Conservation (phyloP, 2,329 filamentous ascomycete species). For the Lachnellula cervina region DNA sequence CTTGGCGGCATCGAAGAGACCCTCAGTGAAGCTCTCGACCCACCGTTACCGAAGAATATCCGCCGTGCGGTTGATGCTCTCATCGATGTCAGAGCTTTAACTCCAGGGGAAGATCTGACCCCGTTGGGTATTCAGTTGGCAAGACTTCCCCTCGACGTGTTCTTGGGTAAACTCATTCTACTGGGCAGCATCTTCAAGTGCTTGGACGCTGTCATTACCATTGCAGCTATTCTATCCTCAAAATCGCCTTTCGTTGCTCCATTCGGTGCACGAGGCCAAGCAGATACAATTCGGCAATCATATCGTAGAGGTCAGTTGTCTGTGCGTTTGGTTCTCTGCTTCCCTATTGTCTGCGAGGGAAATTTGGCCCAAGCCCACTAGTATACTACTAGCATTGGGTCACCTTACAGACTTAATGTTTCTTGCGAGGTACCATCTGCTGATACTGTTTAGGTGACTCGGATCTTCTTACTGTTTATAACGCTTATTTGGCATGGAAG, state of each 20-base stretch:
- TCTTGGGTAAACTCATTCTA: constrained; percentile 88
- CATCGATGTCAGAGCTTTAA: constrained; percentile 87
- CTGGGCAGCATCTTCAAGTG: constrained; percentile 84
- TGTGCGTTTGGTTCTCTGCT: background rate
- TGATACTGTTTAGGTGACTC: constrained; percentile 77
- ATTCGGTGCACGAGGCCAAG: constrained; percentile 76
- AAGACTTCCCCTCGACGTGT: constrained; percentile 85
- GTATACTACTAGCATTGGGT: too few species aligned
- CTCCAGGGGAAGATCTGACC: constrained; percentile 75
- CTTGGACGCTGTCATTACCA: constrained; percentile 84
- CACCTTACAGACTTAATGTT: background rate
- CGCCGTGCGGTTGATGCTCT: constrained; percentile 87
- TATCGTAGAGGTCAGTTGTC: constrained; percentile 61
- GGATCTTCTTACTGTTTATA: constrained; percentile 87
- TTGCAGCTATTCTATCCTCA: constrained; percentile 87
- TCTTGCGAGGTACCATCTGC: constrained; percentile 18
- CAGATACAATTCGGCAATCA: constrained; percentile 69
- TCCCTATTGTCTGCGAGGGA: background rate
- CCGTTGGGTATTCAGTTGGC: constrained; percentile 82
- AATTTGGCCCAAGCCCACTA: too few species aligned
- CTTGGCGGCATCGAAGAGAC: constrained; percentile 91
- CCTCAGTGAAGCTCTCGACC: constrained; percentile 79
- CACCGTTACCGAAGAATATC: constrained; percentile 88
- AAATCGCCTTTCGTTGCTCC: constrained; percentile 91
- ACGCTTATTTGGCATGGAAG: constrained; percentile 88